Evolutionary conservation across 345 rosid genomes (phyloP).

Genomic region (Lepidium sativum): DNA sequence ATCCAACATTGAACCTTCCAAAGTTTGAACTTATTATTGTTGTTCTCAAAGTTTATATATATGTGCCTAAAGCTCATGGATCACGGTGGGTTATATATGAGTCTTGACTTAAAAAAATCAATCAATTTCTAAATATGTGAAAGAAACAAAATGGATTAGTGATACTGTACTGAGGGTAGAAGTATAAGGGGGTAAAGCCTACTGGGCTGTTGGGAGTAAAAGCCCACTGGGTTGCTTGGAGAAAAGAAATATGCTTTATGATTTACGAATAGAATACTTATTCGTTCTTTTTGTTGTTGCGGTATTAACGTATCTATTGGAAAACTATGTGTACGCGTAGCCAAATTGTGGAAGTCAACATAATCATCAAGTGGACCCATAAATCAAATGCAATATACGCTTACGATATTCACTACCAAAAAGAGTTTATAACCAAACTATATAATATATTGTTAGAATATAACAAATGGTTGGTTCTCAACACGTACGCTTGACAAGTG

Average conservation of each 20-base stretch:
- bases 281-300: background rate
- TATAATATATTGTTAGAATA: background rate
- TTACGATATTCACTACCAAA: conserved; percentile 12
- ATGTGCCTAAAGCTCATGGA: no score
- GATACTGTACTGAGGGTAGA: no score
- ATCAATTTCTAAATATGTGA: no score
- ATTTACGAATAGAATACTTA: background rate
- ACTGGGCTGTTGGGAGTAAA: background rate
- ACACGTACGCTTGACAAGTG: conserved; percentile 6
- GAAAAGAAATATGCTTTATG: background rate
- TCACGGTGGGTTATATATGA: no score
- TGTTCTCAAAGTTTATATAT: no score
- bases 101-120: no score
- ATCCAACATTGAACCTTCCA: no score
- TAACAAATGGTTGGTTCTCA: conserved; percentile 21
- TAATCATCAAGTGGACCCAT: conserved; percentile 26
- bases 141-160: no score
- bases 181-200: no score
- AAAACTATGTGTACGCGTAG: background rate
- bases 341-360: conserved; percentile 9
- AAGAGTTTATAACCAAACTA: conserved; percentile 1
- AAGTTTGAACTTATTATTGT: no score
- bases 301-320: background rate
- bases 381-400: conserved; percentile 18
- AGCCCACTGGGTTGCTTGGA: background rate